A percentile compares a stretch with the other conserved stretches of the same genome.
These are phyloP conservation scores for Fusarium concolor DNA, from an alignment of 2,329 filamentous ascomycete genomes.

Conservation along the genomic window DNA sequence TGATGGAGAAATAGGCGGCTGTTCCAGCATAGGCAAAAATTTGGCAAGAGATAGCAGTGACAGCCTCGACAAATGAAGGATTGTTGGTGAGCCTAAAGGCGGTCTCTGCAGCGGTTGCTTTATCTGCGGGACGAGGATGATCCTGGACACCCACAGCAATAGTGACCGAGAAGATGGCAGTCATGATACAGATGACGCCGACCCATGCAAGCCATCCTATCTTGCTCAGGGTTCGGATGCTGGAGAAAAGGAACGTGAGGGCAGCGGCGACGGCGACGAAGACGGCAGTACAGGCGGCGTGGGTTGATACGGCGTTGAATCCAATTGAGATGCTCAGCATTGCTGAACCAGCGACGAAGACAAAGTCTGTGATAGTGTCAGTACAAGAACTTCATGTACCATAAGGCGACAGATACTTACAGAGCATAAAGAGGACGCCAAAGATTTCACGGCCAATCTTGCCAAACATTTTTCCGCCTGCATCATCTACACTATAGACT, in stretches of 20 bases:
- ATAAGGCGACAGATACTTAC: conserved; percentile 34
- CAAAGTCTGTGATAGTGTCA: conserved; percentile 38
- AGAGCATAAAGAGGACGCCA: conserved; percentile 50
- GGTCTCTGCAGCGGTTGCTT: conserved; percentile 36
- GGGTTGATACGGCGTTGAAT: conserved; percentile 53
- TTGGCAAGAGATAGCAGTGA: conserved; percentile 48
- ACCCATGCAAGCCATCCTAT: conserved; percentile 50
- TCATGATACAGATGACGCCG: conserved; percentile 47
- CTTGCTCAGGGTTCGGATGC: conserved; percentile 47
- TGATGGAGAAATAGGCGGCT: conserved; percentile 50
- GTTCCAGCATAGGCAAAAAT: conserved; percentile 55
- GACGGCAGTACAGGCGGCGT: conserved; percentile 54
- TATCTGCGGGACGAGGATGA: conserved; percentile 32
- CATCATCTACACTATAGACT: conserved; percentile 65
- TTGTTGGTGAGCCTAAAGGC: conserved; percentile 47
- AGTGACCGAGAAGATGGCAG: conserved; percentile 45
- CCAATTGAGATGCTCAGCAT: conserved; percentile 55
- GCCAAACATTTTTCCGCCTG: conserved; percentile 60
- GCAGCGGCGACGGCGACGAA: conserved; percentile 52
- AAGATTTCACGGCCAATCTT: conserved; percentile 57
- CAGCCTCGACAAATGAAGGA: conserved; percentile 48
- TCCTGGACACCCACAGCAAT: conserved; percentile 49
- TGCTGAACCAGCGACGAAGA: conserved; percentile 53
- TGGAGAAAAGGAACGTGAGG: conserved; percentile 46
- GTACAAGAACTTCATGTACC: neutral